Base-by-base conservation (phyloP, 1,284 basidiomycete species). In the Pseudomicrostroma phylloplanum region DNA sequence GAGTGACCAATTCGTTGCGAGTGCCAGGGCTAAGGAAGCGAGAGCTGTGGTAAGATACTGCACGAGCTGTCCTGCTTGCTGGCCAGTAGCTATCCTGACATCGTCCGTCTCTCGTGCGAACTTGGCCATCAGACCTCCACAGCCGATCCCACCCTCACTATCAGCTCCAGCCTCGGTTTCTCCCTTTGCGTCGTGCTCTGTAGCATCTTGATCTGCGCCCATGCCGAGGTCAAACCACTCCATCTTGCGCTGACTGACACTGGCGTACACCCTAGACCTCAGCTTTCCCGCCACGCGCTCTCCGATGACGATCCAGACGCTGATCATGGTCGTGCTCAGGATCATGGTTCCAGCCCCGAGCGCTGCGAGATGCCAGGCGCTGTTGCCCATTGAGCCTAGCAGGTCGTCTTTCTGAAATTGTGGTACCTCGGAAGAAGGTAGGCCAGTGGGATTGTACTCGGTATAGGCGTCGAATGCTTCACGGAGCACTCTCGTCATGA, bases 61-160 rank as follows among this genome's bases (percentile, higher is more conserved):
- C 55, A 96, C 74, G 60, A 92, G 79, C 71, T 87, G 84, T 9
- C 91, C 92, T 23, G 87, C 83, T 3, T 88, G 86, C 42, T 90
- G 83, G 1, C 90, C 89, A 17, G 88, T 86, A 0, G 91, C 93
- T 60, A 87, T 84, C 55, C 93, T 87, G 19, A 97, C 88, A 63
- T 96, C 91, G 79, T 98, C 93, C 2, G 91, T 94, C 80, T 97
- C 92, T 70, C 87, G 87, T 26, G 89, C 86, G 78, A 96, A 96
- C 77, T 92, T 91, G 58, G 90, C 87, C 92, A 96, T 96, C 53
- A 96, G 82, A 19, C 93, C 93, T 62, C 89, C 93, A 56, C 92
- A 90, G 64, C 91, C 91, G 48, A 83, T 83, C 49, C 85, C 58
- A 6, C 19, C 40, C 30, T 41, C 54, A 40, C 42, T 49, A 23